These are phyloP conservation scores for Fagopyrum tataricum DNA, from an alignment of 148 eudicot species.

Conservation along the genomic window DNA sequence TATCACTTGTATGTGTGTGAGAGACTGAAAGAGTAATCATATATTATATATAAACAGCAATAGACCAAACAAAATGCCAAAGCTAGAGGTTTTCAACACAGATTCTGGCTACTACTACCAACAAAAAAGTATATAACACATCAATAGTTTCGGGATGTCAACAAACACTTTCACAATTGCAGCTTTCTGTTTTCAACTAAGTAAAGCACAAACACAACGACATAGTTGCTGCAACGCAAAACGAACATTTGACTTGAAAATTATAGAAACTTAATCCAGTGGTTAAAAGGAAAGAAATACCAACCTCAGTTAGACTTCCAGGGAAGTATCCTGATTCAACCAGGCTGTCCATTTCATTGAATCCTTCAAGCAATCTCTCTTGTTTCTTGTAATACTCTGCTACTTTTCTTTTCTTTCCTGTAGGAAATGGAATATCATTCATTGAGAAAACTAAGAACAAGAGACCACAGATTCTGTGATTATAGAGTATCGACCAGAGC, in stretches of 20 bases:
- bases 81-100: no score
- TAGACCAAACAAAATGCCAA: background rate
- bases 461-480: background rate
- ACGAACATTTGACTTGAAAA: background rate
- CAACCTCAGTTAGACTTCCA: constrained; percentile 28
- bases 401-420: constrained; percentile 35
- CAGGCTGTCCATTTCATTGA: constrained; percentile 37
- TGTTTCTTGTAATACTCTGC: constrained; percentile 43
- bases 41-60: background rate
- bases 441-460: constrained; percentile 3
- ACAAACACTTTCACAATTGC: no score
- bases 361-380: constrained; percentile 35
- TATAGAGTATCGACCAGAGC: background rate
- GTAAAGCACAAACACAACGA: background rate
- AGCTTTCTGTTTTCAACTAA: background rate
- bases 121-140: no score
- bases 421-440: background rate
- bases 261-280: background rate
- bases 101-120: no score
- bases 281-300: background rate
- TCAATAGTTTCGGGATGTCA: no score
- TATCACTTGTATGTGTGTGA: background rate
- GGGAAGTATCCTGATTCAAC: constrained; percentile 31
- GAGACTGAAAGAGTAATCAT: background rate
- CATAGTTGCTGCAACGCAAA: background rate